Conservation (phyloP, 495 filamentous ascomycete species). For the Tuber magnatum region DNA sequence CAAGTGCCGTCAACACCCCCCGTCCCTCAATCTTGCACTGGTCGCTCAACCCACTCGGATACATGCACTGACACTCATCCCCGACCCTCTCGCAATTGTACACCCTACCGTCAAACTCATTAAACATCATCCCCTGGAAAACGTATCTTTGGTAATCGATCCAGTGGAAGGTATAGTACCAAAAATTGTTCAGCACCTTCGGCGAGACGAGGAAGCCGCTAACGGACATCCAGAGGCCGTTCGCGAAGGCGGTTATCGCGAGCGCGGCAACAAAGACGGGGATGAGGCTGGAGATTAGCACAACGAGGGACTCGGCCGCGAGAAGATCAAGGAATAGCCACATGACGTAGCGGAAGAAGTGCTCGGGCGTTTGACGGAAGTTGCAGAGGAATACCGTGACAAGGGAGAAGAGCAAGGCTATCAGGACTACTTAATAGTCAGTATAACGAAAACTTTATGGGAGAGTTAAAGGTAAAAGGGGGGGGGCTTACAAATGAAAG, state of each 20-base stretch:
- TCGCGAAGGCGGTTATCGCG: slow-evolving; percentile 69
- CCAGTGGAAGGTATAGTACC: slow-evolving; percentile 75
- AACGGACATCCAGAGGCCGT: slow-evolving; percentile 81
- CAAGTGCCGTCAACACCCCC: slow-evolving; percentile 60
- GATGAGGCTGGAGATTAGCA: slow-evolving; percentile 62
- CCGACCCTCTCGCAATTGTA: slow-evolving; percentile 52
- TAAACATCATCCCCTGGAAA: slow-evolving; percentile 87
- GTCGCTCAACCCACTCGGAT: slow-evolving; percentile 52
- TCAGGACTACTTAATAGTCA: slow-evolving; percentile 47
- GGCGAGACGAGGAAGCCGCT: slow-evolving; percentile 70
- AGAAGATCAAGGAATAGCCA: slow-evolving; percentile 81
- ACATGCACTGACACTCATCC: slow-evolving; percentile 60
- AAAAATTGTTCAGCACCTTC: slow-evolving; percentile 67
- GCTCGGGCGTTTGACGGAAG: slow-evolving; percentile 57
- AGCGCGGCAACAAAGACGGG: slow-evolving; percentile 71
- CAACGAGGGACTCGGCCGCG: slow-evolving; percentile 72
- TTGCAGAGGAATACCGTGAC: slow-evolving; percentile 74
- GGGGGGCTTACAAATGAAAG: slow-evolving; percentile 52
- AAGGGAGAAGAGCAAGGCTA: slow-evolving; percentile 63
- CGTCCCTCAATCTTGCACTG: slow-evolving; percentile 62
- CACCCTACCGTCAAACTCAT: slow-evolving; percentile 59
- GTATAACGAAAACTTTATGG: slow-evolving; percentile 8
- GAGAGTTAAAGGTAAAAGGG: slow-evolving; percentile 20
- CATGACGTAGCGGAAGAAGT: slow-evolving; percentile 74
- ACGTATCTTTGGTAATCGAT: slow-evolving; percentile 66